phyloP scores from a whole-genome alignment of 106 monocot species.

The Dioscorea zingiberensis region DNA sequence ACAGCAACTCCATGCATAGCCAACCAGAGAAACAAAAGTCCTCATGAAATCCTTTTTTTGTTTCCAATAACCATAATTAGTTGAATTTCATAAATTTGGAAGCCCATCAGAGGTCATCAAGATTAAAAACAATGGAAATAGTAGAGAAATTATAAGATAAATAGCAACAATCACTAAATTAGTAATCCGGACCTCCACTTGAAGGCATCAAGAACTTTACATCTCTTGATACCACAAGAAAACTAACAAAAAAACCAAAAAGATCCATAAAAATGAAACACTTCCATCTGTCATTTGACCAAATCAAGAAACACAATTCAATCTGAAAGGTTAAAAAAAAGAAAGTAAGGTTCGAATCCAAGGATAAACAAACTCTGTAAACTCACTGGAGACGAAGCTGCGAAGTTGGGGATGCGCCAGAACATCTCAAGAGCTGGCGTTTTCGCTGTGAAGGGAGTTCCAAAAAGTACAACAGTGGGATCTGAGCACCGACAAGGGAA shows the following conservation, averaged over 20 bases:
- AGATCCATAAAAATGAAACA: neutral
- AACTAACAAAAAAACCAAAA: neutral
- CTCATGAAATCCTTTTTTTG: too few species aligned
- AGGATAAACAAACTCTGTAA: neutral
- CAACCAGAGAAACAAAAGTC: too few species aligned
- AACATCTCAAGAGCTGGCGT: neutral
- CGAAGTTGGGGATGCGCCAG: slow-evolving; percentile 14
- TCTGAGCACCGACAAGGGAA: neutral
- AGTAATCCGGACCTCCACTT: too few species aligned
- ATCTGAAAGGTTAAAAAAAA: neutral
- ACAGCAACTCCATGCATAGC: too few species aligned
- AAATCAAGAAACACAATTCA: neutral
- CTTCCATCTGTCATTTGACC: neutral
- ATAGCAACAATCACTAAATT: too few species aligned
- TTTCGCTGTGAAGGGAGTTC: neutral
- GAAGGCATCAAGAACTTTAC: too few species aligned
- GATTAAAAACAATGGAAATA: too few species aligned
- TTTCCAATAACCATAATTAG: too few species aligned
- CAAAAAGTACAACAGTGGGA: neutral
- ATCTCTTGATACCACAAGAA: too few species aligned
- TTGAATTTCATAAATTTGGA: too few species aligned
- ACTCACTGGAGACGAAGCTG: slow-evolving; percentile 8
- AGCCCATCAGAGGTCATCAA: too few species aligned
- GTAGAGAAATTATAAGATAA: too few species aligned
- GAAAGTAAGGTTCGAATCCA: neutral